These are phyloP conservation scores for Gentiana dahurica DNA, from an alignment of 257 asterid genomes.

Conservation along the genomic window DNA sequence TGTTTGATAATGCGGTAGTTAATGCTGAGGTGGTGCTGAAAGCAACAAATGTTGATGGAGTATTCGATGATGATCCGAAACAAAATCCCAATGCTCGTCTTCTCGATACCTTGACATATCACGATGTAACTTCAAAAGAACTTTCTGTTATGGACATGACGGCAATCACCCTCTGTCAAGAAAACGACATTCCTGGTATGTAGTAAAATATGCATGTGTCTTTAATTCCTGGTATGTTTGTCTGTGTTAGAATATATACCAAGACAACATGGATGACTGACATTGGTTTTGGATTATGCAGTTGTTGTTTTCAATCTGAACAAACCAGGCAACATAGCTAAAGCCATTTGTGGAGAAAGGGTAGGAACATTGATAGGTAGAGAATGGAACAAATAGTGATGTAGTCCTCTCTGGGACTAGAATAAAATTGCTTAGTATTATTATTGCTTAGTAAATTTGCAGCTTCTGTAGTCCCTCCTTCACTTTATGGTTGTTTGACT, in stretches of 20 bases:
- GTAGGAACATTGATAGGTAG: conserved; percentile 75
- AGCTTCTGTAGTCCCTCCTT: too few relatives aligned
- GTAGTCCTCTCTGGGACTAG: conserved; percentile 25
- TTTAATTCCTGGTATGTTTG: not conserved
- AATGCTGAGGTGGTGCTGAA: conserved; percentile 96
- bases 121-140: conserved; percentile 75
- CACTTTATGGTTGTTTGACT: too few relatives aligned
- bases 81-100: conserved; percentile 64
- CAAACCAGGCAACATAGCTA: conserved; percentile 67
- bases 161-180: conserved; percentile 95
- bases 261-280: too few relatives aligned
- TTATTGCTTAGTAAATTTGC: too few relatives aligned
- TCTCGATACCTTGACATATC: conserved; percentile 60
- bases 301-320: conserved; percentile 89
- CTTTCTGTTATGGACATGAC: conserved; percentile 95
- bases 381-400: conserved; percentile 13
- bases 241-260: too few relatives aligned
- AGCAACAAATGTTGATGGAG: conserved; percentile 96
- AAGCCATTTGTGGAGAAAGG: conserved; percentile 72
- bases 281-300: conserved; percentile 22
- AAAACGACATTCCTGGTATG: conserved; percentile 88
- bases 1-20: conserved; percentile 24
- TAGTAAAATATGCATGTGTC: too few relatives aligned
- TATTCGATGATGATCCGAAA: conserved; percentile 71
- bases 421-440: conserved; percentile 1